Conservation (phyloP, 768 basidiomycete species). For the Boletus subcaerulescens region DNA sequence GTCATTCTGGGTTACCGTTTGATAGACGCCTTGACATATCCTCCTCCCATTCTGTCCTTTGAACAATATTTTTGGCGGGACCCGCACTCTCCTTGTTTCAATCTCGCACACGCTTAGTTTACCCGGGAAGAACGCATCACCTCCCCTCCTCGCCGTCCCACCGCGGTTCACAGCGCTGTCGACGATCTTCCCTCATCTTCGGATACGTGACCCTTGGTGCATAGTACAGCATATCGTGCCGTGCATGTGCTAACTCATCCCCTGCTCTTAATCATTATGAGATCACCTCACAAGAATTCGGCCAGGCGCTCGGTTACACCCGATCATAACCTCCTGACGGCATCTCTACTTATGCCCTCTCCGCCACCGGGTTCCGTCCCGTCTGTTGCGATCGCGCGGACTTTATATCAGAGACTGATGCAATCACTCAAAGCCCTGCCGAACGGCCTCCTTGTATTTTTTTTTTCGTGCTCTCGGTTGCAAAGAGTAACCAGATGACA, state of each 20-base stretch:
- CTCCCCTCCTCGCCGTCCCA: not conserved
- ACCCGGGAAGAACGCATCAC: not conserved
- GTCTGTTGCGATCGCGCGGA: slow-evolving; percentile 26
- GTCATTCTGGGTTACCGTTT: slow-evolving; percentile 17
- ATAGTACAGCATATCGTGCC: slow-evolving; percentile 19
- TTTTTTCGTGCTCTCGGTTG: slow-evolving; percentile 13
- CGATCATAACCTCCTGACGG: slow-evolving; percentile 28
- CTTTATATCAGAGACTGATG: slow-evolving; percentile 20
- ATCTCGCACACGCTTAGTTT: not conserved
- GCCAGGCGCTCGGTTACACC: slow-evolving; percentile 19
- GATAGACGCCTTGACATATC: slow-evolving; percentile 15
- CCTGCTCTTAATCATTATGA: slow-evolving; percentile 13
- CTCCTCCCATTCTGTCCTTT: slow-evolving; percentile 6
- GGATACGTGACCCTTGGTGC: slow-evolving; percentile 22
- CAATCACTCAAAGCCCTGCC: slow-evolving; percentile 19
- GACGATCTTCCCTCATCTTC: slow-evolving; percentile 9
- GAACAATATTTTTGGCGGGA: slow-evolving; percentile 7
- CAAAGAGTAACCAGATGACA: slow-evolving; percentile 8
- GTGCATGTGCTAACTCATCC: slow-evolving; percentile 15
- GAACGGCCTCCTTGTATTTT: slow-evolving; percentile 17
- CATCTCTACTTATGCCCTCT: slow-evolving; percentile 15
- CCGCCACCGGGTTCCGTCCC: slow-evolving; percentile 31
- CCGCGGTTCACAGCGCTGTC: slow-evolving; percentile 14
- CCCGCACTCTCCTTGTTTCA: not conserved
- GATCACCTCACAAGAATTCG: slow-evolving; percentile 13